Evolutionary conservation across 2,329 filamentous ascomycete genomes (phyloP).

Genomic region (Macrophomina pseudophaseolina): DNA sequence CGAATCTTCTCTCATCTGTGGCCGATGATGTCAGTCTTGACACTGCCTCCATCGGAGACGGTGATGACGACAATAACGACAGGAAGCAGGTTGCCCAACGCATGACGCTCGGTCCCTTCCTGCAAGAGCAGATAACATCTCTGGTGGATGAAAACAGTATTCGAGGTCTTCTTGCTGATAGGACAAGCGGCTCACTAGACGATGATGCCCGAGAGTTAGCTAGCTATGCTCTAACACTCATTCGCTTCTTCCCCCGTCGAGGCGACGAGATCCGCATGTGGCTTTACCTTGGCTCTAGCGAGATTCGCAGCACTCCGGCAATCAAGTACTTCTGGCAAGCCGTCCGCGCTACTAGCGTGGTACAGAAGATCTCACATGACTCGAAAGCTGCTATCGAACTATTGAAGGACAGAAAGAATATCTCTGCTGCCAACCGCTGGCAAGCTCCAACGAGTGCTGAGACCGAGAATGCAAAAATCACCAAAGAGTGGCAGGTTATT

Average conservation of each 20-base stretch:
- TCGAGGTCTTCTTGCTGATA: slow-evolving; percentile 61
- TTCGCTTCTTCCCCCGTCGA: slow-evolving; percentile 80
- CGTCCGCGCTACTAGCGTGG: slow-evolving; percentile 62
- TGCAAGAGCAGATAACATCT: slow-evolving; percentile 69
- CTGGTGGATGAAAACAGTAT: slow-evolving; percentile 79
- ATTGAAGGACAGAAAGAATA: slow-evolving; percentile 50
- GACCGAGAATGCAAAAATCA: slow-evolving; percentile 28
- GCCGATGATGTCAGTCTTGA: slow-evolving; percentile 63
- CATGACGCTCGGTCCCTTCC: slow-evolving; percentile 45
- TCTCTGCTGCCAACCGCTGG: slow-evolving; percentile 40
- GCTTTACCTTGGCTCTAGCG: slow-evolving; percentile 77
- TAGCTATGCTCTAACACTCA: slow-evolving; percentile 82
- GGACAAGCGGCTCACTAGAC: slow-evolving; percentile 39
- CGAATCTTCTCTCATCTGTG: slow-evolving; percentile 60
- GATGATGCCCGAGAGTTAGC: slow-evolving; percentile 75
- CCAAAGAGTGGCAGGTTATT: slow-evolving; percentile 84
- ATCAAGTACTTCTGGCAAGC: slow-evolving; percentile 87
- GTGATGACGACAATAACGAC: slow-evolving; percentile 37
- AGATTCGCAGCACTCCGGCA: slow-evolving; percentile 59
- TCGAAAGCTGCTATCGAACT: slow-evolving; percentile 63
- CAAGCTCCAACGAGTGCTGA: slow-evolving; percentile 38
- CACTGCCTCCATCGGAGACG: slow-evolving; percentile 29
- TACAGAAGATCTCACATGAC: slow-evolving; percentile 61
- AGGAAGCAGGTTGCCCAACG: slow-evolving; percentile 34
- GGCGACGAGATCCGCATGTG: slow-evolving; percentile 95